These are phyloP conservation scores for Gentiana macrophylla DNA, from an alignment of 257 asterid genomes.

Conservation along the genomic window DNA sequence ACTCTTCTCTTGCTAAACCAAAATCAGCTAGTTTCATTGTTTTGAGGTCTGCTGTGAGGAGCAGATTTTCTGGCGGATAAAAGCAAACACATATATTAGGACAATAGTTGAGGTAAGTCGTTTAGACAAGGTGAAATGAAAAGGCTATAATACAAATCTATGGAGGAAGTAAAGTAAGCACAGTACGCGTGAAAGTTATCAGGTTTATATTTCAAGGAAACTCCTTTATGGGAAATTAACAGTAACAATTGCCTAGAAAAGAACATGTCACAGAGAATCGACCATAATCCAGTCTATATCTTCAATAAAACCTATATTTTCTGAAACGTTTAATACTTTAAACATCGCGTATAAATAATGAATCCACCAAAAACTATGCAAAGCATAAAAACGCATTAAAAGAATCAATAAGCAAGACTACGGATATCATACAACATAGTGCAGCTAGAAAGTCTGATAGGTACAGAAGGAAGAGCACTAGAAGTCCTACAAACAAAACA, in stretches of 20 bases:
- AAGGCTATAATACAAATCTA: neutral
- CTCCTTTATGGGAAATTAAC: too few relatives aligned
- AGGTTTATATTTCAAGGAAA: neutral
- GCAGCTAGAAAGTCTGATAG: neutral
- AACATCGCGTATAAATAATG: too few relatives aligned
- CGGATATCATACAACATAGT: too few relatives aligned
- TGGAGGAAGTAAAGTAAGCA: neutral
- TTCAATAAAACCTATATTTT: too few relatives aligned
- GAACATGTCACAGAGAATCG: too few relatives aligned
- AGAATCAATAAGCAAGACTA: too few relatives aligned
- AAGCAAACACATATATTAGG: neutral
- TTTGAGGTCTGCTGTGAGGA: constrained; percentile 69
- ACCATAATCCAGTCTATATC: too few relatives aligned
- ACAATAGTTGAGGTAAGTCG: neutral
- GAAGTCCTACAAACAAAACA: neutral
- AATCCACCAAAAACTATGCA: too few relatives aligned
- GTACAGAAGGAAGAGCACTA: neutral
- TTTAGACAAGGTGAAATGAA: neutral
- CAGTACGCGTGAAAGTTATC: neutral
- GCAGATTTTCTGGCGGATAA: constrained; percentile 67
- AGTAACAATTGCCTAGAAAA: too few relatives aligned
- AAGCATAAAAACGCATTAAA: too few relatives aligned
- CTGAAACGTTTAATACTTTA: too few relatives aligned
- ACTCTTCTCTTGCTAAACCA: constrained; percentile 97
- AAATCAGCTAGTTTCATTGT: constrained; percentile 88